Base-by-base conservation (phyloP, 768 basidiomycete genomes). In the Dacryopinax spathularia region DNA sequence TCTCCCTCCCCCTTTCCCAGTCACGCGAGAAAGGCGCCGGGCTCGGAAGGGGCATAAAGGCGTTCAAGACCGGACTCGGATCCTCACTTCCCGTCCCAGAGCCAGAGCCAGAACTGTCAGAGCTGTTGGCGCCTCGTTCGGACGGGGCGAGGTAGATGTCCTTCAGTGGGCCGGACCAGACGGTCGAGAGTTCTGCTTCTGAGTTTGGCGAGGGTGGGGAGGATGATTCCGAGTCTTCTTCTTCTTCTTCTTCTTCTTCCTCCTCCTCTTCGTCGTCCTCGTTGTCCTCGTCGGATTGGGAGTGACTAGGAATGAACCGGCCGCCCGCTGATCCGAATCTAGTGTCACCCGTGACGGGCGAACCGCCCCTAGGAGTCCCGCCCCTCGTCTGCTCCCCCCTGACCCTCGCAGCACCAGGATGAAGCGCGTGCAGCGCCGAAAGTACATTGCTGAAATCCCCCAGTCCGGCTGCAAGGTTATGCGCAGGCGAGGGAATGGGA, bases 131-230 rank as follows among this genome's bases (percentile, higher is more conserved):
- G n/a, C n/a, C 48, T 7, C 5, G 48, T 29, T 56, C 48, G 6
- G 48, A 56, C 25, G 48, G 48, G 48, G 29, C 25, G 48, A 56
- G 48, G 48, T 56, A 56, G 48, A 56, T 10, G 48, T 56, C 48
- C 48, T 56, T 56, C 3, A 56, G 48, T 29, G 48, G 48, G 7
- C 48, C 48, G 48, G 5, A 5, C 48, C 48, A 56, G 22, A 56
- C 48, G 10, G 48, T 56, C 13, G 13, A 27, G 10, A 56, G 48
- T 29, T 56, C 48, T 27, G 48, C 48, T 5, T 10, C 48, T 9
- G 13, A 27, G 48, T 56, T 20, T 22, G 48, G 12, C 25, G 48
- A 56, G 43, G 43, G 10, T 22, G 43, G n/a, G 48, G n/a, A n/a
- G n/a, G n/a, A n/a, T n/a, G n/a, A n/a, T n/a, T n/a, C n/a, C n/a